phyloP scores from a whole-genome alignment of 2,329 filamentous ascomycete genomes.

The Microdochium paspali region DNA sequence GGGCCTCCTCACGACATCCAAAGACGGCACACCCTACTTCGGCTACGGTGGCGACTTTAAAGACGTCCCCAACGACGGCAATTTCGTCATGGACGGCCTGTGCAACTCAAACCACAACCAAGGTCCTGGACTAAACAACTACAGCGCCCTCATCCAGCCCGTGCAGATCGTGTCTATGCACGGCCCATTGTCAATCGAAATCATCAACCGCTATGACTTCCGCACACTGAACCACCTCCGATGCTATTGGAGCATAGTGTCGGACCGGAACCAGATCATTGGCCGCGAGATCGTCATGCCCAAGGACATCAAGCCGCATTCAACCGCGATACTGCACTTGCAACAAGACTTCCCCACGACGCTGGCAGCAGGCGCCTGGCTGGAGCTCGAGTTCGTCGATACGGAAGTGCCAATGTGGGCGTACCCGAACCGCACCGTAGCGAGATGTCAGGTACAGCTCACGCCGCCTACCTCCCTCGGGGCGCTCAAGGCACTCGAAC shows the following conservation, averaged over 20 bases:
- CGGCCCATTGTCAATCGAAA: constrained; percentile 29
- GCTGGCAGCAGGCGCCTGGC: constrained; percentile 20
- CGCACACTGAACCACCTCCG: constrained; percentile 37
- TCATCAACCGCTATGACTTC: constrained; percentile 47
- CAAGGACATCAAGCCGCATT: constrained; percentile 31
- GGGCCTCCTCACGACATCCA: constrained; percentile 32
- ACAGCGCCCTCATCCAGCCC: constrained; percentile 50
- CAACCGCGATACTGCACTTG: constrained; percentile 19
- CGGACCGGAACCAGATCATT: constrained; percentile 24
- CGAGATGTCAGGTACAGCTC: constrained; percentile 37
- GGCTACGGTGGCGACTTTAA: constrained; percentile 55
- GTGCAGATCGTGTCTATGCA: constrained; percentile 39
- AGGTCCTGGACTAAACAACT: constrained; percentile 41
- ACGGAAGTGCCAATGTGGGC: constrained; percentile 39
- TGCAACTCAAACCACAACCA: constrained; percentile 38
- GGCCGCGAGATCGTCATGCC: constrained; percentile 29
- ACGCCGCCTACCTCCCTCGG: constrained; percentile 19
- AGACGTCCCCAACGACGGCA: constrained; percentile 48
- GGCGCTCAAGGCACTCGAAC: constrained; percentile 12
- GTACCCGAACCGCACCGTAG: constrained; percentile 37
- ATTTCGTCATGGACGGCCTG: constrained; percentile 50
- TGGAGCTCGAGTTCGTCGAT: constrained; percentile 37
- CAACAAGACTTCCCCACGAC: not conserved
- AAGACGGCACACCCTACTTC: constrained; percentile 36
- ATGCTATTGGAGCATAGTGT: constrained; percentile 31